Evolutionary conservation across 176 grass and related monocot species (phyloP).

Genomic region (Eremochloa ophiuroides): DNA sequence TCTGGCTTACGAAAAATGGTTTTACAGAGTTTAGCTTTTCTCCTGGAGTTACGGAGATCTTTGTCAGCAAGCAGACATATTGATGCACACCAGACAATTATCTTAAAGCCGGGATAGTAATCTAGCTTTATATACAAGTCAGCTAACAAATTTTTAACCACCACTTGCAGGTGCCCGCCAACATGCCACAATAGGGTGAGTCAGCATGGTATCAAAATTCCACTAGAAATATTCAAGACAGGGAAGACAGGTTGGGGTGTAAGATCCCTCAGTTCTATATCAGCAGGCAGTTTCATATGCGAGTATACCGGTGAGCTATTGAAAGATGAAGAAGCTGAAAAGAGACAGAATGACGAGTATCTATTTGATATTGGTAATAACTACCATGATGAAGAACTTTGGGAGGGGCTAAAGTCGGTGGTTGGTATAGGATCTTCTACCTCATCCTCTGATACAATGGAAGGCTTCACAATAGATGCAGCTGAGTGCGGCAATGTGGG

Average conservation of each 20-base stretch:
- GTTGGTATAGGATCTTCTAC: conserved; percentile 37
- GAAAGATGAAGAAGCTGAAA: conserved; percentile 53
- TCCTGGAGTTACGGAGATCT: neutral
- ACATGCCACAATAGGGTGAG: conserved; percentile 78
- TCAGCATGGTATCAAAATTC: conserved; percentile 67
- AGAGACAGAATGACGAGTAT: conserved; percentile 57
- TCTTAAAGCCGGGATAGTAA: neutral
- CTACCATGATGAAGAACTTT: conserved; percentile 56
- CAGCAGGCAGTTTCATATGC: conserved; percentile 71
- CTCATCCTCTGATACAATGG: conserved; percentile 20
- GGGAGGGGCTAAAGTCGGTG: conserved; percentile 48
- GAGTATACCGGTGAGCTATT: conserved; percentile 66
- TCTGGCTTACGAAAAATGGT: neutral
- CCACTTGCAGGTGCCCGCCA: conserved; percentile 50
- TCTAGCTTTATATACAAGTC: neutral
- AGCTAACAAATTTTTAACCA: neutral
- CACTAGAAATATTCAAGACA: conserved; percentile 71
- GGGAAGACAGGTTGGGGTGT: conserved; percentile 64
- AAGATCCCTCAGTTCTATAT: conserved; percentile 68
- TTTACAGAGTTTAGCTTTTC: neutral
- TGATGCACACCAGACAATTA: neutral
- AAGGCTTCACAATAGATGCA: conserved; percentile 76
- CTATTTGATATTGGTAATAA: conserved; percentile 74
- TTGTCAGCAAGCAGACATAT: neutral
- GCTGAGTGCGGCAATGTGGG: conserved; percentile 60